Conservation (phyloP, 1,284 basidiomycete species). For the Ceratobasidium sp. region DNA sequence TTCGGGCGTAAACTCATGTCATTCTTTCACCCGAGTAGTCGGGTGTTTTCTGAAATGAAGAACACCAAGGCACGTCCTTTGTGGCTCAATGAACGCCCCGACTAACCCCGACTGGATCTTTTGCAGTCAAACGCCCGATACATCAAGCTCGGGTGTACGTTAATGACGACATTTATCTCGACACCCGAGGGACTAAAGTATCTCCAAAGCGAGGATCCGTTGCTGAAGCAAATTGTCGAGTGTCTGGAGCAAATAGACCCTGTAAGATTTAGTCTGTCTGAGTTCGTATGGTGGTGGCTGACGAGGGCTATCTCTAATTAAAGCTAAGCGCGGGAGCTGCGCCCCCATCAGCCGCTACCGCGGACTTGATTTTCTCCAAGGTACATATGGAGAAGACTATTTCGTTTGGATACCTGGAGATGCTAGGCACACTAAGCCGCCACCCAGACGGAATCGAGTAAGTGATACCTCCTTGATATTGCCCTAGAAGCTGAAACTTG, state of each 20-base stretch:
- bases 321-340: conserved; percentile 26
- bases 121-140: conserved; percentile 76
- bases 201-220: conserved; percentile 81
- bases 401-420: conserved; percentile 93
- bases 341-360: conserved; percentile 21
- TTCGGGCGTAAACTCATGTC: conserved; percentile 87
- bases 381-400: conserved; percentile 83
- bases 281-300: neutral
- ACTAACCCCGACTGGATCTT: conserved; percentile 8
- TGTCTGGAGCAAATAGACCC: conserved; percentile 93
- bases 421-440: conserved; percentile 91
- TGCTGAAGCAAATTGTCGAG: conserved; percentile 85
- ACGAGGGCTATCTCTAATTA: conserved; percentile 46
- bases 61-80: conserved; percentile 65
- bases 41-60: conserved; percentile 85
- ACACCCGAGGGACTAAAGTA: conserved; percentile 86
- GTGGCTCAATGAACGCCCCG: neutral
- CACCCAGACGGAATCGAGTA: conserved; percentile 89
- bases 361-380: conserved; percentile 87
- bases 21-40: conserved; percentile 91
- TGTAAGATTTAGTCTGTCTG: conserved; percentile 56
- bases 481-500: neutral
- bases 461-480: conserved; percentile 48
- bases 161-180: conserved; percentile 84
- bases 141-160: conserved; percentile 83